A percentile compares a stretch with the other conserved stretches of the same genome.
These are phyloP conservation scores for Starmerella potacharoeniae DNA, from an alignment of 805 yeast species.

Conservation along the genomic window DNA sequence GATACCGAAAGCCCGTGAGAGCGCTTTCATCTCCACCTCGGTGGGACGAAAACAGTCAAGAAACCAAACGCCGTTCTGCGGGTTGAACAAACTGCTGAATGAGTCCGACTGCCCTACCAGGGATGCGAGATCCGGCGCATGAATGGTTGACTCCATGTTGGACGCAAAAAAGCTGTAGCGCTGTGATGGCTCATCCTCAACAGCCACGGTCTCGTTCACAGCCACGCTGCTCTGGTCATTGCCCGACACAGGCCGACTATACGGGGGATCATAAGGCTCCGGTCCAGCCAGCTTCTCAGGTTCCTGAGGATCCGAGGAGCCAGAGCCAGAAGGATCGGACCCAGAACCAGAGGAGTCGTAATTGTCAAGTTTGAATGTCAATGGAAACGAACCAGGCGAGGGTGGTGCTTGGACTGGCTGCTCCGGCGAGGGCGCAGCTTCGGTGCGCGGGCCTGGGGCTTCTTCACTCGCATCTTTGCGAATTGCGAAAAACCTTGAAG, in stretches of 20 bases:
- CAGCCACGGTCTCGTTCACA: background rate
- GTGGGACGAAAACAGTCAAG: slow-evolving; percentile 89
- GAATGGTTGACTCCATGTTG: slow-evolving; percentile 75
- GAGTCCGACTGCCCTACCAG: slow-evolving; percentile 48
- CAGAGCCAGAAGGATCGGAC: background rate
- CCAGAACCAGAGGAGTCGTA: background rate
- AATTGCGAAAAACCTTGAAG: background rate
- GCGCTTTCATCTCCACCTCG: slow-evolving; percentile 83
- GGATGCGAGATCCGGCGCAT: slow-evolving; percentile 77
- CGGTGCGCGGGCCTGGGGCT: background rate
- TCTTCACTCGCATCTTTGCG: slow-evolving; percentile 1
- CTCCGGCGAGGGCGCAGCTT: background rate
- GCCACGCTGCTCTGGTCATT: background rate
- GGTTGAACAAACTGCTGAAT: slow-evolving; percentile 56
- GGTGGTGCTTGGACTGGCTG: background rate
- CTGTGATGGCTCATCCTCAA: slow-evolving; percentile 42
- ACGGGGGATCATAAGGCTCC: background rate
- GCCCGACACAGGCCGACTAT: background rate
- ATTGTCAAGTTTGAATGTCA: background rate
- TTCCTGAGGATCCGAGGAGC: background rate
- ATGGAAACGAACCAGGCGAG: background rate
- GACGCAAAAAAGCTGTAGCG: slow-evolving; percentile 76
- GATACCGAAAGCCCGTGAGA: slow-evolving; percentile 89
- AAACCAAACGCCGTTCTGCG: slow-evolving; percentile 86
- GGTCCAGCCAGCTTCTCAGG: background rate